phyloP scores from a whole-genome alignment of 2,329 filamentous ascomycete genomes.

The Alternaria sp. region DNA sequence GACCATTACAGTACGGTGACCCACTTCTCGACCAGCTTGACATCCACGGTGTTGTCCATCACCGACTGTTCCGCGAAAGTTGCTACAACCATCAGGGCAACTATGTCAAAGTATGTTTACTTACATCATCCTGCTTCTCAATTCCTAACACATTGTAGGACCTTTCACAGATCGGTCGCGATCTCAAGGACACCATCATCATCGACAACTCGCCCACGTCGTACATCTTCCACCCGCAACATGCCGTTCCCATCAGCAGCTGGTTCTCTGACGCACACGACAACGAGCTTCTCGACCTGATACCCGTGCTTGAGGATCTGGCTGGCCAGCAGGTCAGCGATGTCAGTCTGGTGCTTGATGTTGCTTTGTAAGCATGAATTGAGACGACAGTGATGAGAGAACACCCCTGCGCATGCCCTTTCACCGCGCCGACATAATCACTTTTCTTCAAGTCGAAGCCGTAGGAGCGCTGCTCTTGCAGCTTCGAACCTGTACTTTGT shows the following conservation, averaged over 20 bases:
- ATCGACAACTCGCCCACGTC: constrained; percentile 99
- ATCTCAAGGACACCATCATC: constrained; percentile 97
- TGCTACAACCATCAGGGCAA: constrained; percentile 99
- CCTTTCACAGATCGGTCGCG: constrained; percentile 93
- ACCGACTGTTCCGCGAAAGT: constrained; percentile 95
- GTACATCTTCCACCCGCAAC: constrained; percentile 99
- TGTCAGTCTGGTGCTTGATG: constrained; percentile 96
- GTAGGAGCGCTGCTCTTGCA: constrained; percentile 14
- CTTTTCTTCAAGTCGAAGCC: constrained; percentile 23
- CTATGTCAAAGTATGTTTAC: constrained; percentile 79
- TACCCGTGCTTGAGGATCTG: constrained; percentile 97
- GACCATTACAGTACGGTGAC: constrained; percentile 79
- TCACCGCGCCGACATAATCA: constrained; percentile 32
- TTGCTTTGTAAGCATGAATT: constrained; percentile 65
- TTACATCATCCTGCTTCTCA: not conserved
- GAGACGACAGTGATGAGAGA: constrained; percentile 28
- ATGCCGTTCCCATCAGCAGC: constrained; percentile 98
- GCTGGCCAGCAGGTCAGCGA: constrained; percentile 88
- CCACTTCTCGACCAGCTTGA: constrained; percentile 95
- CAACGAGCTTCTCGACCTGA: constrained; percentile 96
- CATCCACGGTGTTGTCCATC: constrained; percentile 96
- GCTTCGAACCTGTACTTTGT: constrained; percentile 45
- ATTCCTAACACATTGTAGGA: constrained; percentile 62
- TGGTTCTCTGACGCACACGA: constrained; percentile 99
- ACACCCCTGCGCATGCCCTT: constrained; percentile 39